Evolutionary conservation across 2,329 filamentous ascomycete species (phyloP), one percentile per base, ranked within the genome.

Genomic region (Aplosporella prunicola): DNA sequence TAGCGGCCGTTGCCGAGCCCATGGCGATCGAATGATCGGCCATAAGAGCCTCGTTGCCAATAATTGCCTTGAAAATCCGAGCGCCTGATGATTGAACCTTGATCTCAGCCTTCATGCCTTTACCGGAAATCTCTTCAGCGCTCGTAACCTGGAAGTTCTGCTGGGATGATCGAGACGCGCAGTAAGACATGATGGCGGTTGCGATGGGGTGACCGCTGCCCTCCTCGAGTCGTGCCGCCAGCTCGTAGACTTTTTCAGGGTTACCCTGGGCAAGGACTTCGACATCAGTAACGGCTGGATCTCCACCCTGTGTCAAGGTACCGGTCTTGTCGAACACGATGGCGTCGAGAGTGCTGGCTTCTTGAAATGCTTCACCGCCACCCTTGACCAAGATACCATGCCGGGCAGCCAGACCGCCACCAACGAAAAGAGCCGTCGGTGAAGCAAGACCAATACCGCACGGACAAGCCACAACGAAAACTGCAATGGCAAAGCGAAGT

Each of bases 311-410:
- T 0, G 85, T 91, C 41, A 93, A 63, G 0, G 85, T 93, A 1
- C 85, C 85, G 0, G 85, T 93, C 67, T 93, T 91, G 68, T 93
- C 85, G 53, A 93, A 91, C 1, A 91, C 81, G 25, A 91, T 78
- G 35, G 79, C 80, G 55, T 86, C 78, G 29, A 88, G 69, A 9
- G 73, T 74, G 53, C 82, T 87, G 4, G 84, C 84, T 61, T 86
- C 85, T 56, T 89, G 82, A 53, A 91, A 89, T 0, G 84, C 85
- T 53, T 88, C 82, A 22, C 85, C 85, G 15, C 85, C 85, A 15
- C 85, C 84, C 58, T 87, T 86, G 47, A 82, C 84, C 1, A 93
- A 67, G 38, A 93, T 86, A 2, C 85, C 85, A 50, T 84, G 64
- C 53, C 81, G 79, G 5, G 85, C 85, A 2, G 85, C 85, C 13